Evolutionary conservation across 352 stramenopile genomes (phyloP), one percentile per base, ranked within the genome.

Genomic region (Globisporangium nunn): DNA sequence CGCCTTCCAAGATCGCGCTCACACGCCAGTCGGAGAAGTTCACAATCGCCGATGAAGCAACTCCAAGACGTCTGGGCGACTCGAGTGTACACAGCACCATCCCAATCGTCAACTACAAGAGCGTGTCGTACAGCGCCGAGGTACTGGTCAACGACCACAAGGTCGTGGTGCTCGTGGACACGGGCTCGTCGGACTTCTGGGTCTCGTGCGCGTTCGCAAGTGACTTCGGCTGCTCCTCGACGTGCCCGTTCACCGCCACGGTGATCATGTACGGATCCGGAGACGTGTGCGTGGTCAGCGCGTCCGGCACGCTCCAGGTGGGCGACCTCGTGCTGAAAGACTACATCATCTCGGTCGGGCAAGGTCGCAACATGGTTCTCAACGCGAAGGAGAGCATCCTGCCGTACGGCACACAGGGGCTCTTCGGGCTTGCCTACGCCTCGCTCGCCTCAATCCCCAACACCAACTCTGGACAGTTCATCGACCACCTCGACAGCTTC

Each of bases 171-270:
- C 68, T 83, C 28, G 67, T 91, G 30, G 81, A 92, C 66, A 92
- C 79, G 6, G 82, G 82, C 48, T 92, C 82, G 46, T 87, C 82
- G 14, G 79, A 92, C 61, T 62, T 88, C 7, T 92, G 82, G 79
- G 63, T 92, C 59, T 54, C 46, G 47, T 61, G 47, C 12, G 54
- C 54, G 33, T 59, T 51, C 58, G 52, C 49, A 23, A 43, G 45
- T n/a, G 41, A 54, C 40, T 49, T 46, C 14, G 40, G 44, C 6
- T 91, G 81, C 50, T n/a, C 55, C 30, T 66, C 47, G 28, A 58
- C 66, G 15, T 91, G 79, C 41, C 77, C 81, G 0, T 63, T 43
- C 2, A 54, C 52, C 8, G 58, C 68, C 0, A 74, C 51, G 1
- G 71, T 64, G 47, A 86, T 91, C 63, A 62, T 63, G 8, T 91